Percentiles rank a stretch among this genome's conserved stretches.
phyloP scores from a whole-genome alignment of 257 asterid species.

The Solanum sitiens region DNA sequence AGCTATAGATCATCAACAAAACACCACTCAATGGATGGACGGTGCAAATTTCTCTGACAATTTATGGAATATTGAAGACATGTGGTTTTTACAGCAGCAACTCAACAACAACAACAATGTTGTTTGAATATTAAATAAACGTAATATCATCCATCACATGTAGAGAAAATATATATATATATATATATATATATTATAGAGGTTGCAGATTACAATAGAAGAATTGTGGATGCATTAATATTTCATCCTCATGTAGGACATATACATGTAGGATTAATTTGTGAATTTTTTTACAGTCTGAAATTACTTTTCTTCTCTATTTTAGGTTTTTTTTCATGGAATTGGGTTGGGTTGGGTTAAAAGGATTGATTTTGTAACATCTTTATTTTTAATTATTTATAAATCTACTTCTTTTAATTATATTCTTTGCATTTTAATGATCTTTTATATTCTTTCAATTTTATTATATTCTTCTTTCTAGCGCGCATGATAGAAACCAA shows the following conservation, averaged over 20 bases:
- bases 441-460: not conserved
- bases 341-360: not conserved
- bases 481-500: not conserved
- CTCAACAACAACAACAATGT: constrained; percentile 13
- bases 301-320: not conserved
- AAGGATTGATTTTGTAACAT: not conserved
- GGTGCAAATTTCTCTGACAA: constrained; percentile 40
- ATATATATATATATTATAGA: not conserved
- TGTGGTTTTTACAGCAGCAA: constrained; percentile 51
- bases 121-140: not conserved
- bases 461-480: not conserved
- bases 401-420: not conserved
- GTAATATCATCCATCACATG: not conserved
- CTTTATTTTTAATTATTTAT: not conserved
- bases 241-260: not conserved
- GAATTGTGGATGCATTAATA: not conserved
- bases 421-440: not conserved
- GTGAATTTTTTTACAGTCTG: not conserved
- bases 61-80: constrained; percentile 56
- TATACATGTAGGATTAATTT: not conserved
- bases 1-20: constrained; percentile 18
- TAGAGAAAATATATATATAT: not conserved
- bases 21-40: constrained; percentile 45
- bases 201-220: not conserved
- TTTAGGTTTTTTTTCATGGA: not conserved